Evolutionary conservation across 768 basidiomycete genomes (phyloP), one percentile per base, ranked within the genome.

Genomic region (Suillus weaverae): DNA sequence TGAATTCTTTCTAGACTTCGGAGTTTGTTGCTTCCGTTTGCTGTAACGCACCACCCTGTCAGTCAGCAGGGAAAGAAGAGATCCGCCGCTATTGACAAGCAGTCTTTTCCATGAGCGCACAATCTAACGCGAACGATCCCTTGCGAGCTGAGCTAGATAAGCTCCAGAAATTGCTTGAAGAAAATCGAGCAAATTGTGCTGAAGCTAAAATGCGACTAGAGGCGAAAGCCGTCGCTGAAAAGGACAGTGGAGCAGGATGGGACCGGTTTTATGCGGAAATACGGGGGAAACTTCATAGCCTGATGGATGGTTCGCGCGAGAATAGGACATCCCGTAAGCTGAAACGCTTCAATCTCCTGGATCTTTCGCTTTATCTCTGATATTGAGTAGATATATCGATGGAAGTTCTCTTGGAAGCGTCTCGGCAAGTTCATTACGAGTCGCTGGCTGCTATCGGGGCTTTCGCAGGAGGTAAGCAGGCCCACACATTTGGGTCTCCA

Each of bases 381-480:
- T 59, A 41, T 41, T 3, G 18, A 20, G 5, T 36, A 64, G 63
- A 48, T 18, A 36, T 18, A 36, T n/a, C 48, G 33, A 64, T 39
- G 30, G 62, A 44, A 54, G 35, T 66, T 32, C 55, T 64, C n/a
- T 39, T 60, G 20, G 65, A 66, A 33, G 53, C 53, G 7, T 57
- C 63, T 44, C 35, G 20, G 18, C 39, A 59, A 57, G 38, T 36
- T n/a, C 65, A 66, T 46, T 43, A 33, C 35, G 63, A 66, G 38
- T 65, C 46, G 22, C 38, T 56, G 46, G 57, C 64, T 30, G 63
- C 32, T 60, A 66, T 66, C 41, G 30, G 20, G 50, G 38, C 35
- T 44, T 51, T 64, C 56, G 65, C 39, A 43, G 36, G 50, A 35
- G 63, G 63, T 60, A 43, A 41, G 26, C 36, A 33, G 14, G 18